Evolutionary conservation across 768 basidiomycete genomes (phyloP), one percentile per base, ranked within the genome.

Genomic region (Lepiota venenata): DNA sequence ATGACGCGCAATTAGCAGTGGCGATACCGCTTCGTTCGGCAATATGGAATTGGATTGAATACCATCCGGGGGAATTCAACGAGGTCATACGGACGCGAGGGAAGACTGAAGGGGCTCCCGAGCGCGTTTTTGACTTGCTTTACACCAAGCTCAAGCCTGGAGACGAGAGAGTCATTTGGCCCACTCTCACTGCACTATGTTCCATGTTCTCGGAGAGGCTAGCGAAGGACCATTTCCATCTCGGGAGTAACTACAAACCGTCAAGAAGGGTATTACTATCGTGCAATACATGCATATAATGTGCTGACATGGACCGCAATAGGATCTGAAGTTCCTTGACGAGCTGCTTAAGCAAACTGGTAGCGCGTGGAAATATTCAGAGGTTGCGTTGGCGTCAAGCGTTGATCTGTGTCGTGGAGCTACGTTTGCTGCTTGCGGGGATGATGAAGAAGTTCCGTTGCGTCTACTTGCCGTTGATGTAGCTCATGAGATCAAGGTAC

Each of bases 21-120:
- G 83, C 91, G 0, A 73, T 80, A 22, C 82, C 87, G 22, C 76
- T 96, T 35, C 82, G 91, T 18, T 76, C 80, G 25, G 91, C 90
- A 1, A 74, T 96, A 22, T 95, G 93, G 93, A 92, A 88, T 58
- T 96, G 92, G 92, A 84, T 95, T 29, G 84, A 88, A 27, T 73
- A 81, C 20, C 89, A 86, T 62, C 87, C 91, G 0, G 71, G 74
- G 4, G 91, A 97, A 64, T 96, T 85, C 66, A 85, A 86, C 50
- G 85, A 91, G 6, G 77, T 82, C 4, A 76, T 93, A 36, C 74
- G 79, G 9, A 73, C 76, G 2, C 77, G 85, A 42, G 82, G 85
- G 25, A 77, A 73, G 43, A 73, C 90, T 11, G 94, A 96, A 55
- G 91, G 88, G 40, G 83, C 85, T 0, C 87, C 93, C 0, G 93